Evolutionary conservation across 2,329 filamentous ascomycete species (phyloP).

Genomic region (Fusarium chlamydosporum): DNA sequence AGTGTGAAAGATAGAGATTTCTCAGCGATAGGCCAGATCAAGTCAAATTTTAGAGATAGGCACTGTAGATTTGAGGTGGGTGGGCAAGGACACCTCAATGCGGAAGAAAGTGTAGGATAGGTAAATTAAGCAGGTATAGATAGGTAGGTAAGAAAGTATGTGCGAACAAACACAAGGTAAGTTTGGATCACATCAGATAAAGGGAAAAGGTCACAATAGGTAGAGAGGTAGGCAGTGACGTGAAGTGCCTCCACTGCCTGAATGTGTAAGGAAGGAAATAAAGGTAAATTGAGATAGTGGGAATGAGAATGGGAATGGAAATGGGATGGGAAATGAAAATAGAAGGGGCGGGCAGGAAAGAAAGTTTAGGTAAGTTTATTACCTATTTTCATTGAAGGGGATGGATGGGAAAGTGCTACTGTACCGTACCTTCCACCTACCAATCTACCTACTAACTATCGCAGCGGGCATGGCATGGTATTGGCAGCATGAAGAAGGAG

Average conservation of each 20-base stretch:
- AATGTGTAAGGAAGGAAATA: slow-evolving; percentile 13
- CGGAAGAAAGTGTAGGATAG: slow-evolving; percentile 11
- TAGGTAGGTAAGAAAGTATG: slow-evolving; percentile 15
- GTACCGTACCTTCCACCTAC: slow-evolving; percentile 10
- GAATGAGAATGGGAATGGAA: background rate
- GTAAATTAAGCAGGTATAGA: slow-evolving; percentile 20
- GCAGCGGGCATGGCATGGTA: slow-evolving; percentile 8
- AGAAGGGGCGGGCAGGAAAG: slow-evolving; percentile 34
- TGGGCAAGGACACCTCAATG: slow-evolving; percentile 8
- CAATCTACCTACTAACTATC: slow-evolving; percentile 17
- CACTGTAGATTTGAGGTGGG: slow-evolving; percentile 2
- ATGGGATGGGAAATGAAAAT: slow-evolving; percentile 28
- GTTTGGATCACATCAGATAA: slow-evolving; percentile 23
- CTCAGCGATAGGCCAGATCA: slow-evolving; percentile 21
- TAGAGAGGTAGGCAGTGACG: slow-evolving; percentile 12
- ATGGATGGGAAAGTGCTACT: slow-evolving; percentile 34
- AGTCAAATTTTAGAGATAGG: slow-evolving; percentile 9
- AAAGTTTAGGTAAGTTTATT: slow-evolving; percentile 39
- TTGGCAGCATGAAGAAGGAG: slow-evolving; percentile 2
- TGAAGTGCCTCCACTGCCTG: slow-evolving; percentile 3
- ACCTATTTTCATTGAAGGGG: slow-evolving; percentile 17
- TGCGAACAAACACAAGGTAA: slow-evolving; percentile 20
- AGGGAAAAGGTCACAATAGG: slow-evolving; percentile 7
- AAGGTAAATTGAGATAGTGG: slow-evolving; percentile 13
- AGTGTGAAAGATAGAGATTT: slow-evolving; percentile 36